phyloP scores from a whole-genome alignment of 1,139 yeast genomes.

The Debaryomycetaceae sp. region DNA sequence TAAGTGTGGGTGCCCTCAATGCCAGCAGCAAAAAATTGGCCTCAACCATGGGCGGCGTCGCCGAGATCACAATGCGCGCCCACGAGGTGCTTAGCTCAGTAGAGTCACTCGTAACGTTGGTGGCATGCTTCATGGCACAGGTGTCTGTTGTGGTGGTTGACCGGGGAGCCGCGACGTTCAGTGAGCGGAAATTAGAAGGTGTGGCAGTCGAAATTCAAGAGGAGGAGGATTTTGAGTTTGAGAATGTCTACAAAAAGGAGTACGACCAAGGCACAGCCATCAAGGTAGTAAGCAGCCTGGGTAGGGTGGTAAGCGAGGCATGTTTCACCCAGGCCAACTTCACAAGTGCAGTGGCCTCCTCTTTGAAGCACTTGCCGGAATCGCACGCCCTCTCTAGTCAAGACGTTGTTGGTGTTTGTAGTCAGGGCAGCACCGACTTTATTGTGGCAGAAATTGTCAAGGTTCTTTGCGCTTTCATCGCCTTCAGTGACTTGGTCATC shows the following conservation, averaged over 20 bases:
- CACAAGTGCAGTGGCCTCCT: constrained; percentile 60
- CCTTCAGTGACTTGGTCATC: constrained; percentile 2
- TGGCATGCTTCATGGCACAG: constrained; percentile 28
- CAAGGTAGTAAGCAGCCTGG: constrained; percentile 18
- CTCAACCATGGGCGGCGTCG: constrained; percentile 9
- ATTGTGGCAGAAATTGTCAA: constrained; percentile 22
- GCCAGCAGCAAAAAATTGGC: constrained; percentile 17
- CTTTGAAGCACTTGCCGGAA: constrained; percentile 54
- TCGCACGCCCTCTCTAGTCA: constrained; percentile 31
- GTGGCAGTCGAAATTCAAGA: neutral
- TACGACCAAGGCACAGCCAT: constrained; percentile 40
- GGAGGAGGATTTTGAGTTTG: constrained; percentile 11
- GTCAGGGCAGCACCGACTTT: constrained; percentile 15
- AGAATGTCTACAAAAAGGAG: constrained; percentile 26
- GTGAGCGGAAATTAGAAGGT: neutral
- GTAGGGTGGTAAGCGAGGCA: constrained; percentile 19
- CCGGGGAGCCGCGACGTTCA: constrained; percentile 6
- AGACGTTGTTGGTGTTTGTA: constrained; percentile 43
- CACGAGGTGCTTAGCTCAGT: constrained; percentile 15
- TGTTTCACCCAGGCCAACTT: constrained; percentile 58
- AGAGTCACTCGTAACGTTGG: constrained; percentile 19
- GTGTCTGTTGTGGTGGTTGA: constrained; percentile 19
- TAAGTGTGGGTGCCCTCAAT: constrained; percentile 16
- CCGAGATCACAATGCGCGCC: constrained; percentile 16
- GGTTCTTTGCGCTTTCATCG: constrained; percentile 26